Percentiles rank a stretch among this genome's conserved stretches.
phyloP scores from a whole-genome alignment of 345 rosid species.

The Brassica incana region DNA sequence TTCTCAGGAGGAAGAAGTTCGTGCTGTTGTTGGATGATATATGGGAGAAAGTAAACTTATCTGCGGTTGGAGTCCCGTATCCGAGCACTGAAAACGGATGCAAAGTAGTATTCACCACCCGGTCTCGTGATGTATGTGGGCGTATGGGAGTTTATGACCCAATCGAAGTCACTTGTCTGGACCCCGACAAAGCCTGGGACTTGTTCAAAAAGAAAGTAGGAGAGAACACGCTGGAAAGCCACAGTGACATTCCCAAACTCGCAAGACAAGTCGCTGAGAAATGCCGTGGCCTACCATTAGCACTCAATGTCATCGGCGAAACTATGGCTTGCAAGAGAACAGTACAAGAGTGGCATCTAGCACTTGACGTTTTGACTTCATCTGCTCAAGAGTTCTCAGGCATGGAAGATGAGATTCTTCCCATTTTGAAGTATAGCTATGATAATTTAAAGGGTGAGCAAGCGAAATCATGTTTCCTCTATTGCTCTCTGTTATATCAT shows the following conservation, averaged over 20 bases:
- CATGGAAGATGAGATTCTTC: background rate
- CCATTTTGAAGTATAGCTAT: background rate
- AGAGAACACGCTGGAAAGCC: background rate
- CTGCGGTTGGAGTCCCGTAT: background rate
- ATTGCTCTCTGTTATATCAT: background rate
- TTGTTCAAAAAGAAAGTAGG: background rate
- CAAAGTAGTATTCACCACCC: conserved; percentile 28
- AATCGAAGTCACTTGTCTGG: conserved; percentile 16
- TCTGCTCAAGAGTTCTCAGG: background rate
- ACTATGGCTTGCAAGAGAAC: background rate
- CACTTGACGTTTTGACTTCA: background rate
- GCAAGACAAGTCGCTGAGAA: background rate
- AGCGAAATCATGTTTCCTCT: background rate
- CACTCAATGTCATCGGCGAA: background rate
- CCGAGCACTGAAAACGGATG: background rate
- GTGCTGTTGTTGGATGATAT: background rate
- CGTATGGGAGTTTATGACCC: background rate
- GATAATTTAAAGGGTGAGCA: background rate
- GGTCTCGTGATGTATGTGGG: conserved; percentile 11
- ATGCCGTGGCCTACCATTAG: background rate
- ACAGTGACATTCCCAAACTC: background rate
- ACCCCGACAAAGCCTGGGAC: background rate
- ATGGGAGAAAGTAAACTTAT: background rate
- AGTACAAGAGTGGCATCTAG: background rate
- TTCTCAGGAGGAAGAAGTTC: background rate